These are phyloP conservation scores for Globisporangium emineosum DNA, from an alignment of 352 stramenopile genomes.

Conservation along the genomic window DNA sequence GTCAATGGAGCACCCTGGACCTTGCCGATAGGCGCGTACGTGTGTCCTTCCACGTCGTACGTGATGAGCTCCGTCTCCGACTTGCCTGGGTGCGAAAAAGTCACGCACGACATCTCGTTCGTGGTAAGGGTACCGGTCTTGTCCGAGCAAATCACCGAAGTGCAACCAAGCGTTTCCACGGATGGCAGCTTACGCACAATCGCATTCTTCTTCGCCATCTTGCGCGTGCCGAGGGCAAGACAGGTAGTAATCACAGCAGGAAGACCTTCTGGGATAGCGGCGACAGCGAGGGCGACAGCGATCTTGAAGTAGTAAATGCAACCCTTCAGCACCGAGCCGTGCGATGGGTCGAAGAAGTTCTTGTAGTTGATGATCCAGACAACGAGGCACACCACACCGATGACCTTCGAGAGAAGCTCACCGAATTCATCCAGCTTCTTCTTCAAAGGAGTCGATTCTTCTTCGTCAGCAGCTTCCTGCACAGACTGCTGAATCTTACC, in stretches of 20 bases:
- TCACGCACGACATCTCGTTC: conserved; percentile 96
- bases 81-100: conserved; percentile 65
- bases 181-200: conserved; percentile 98
- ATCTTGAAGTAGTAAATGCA: conserved; percentile 99
- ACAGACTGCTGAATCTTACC: conserved; percentile 96
- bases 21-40: conserved; percentile 89
- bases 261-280: conserved; percentile 98
- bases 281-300: conserved; percentile 97
- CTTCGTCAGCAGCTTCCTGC: conserved; percentile 90
- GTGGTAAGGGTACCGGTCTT: conserved; percentile 96
- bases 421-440: conserved; percentile 99
- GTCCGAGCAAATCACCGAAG: conserved; percentile 93
- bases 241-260: conserved; percentile 98
- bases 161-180: conserved; percentile 98
- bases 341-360: conserved; percentile 92
- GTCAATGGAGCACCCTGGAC: conserved; percentile 44
- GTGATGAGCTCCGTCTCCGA: conserved; percentile 78
- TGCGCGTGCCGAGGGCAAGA: conserved; percentile 92
- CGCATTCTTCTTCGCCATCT: conserved; percentile 97
- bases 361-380: conserved; percentile 98
- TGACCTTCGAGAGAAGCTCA: conserved; percentile 94
- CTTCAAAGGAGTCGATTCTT: conserved; percentile 95
- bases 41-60: conserved; percentile 92
- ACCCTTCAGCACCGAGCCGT: conserved; percentile 91
- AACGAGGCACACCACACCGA: conserved; percentile 96